Base-by-base conservation (phyloP, 2,329 filamentous ascomycete species). In the Apiospora pterosperma region DNA sequence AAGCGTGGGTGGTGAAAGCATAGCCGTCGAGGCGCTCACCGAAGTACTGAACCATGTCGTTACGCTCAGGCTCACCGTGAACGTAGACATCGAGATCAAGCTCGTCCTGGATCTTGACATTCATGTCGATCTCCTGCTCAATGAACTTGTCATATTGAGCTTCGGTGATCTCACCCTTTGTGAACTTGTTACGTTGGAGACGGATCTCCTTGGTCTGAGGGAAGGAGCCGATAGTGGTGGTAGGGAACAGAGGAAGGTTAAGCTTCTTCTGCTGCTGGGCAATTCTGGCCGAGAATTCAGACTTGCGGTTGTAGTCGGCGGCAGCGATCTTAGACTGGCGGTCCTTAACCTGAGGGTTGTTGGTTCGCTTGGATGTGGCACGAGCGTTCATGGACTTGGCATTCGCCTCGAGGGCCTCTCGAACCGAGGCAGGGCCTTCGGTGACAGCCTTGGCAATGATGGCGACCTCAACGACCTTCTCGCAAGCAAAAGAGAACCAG, bases 1-100 rank as follows among this genome's bases (percentile, higher is more conserved):
- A 99, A 73, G 92, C 96, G 84, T 97, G 92, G 80, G 95, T 98
- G 79, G 96, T 99, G 89, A 99, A 99, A 79, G 93, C 91, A 81
- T 98, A 99, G 76, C 96, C 96, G 76, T 96, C 89, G 69, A 99
- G 88, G 76, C 93, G 92, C 89, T 99, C 96, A 82, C 96, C 96
- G 75, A 99, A 99, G 90, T 97, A 99, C 84, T 99, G 96, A 63
- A 99, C 96, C 96, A 99, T 99, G 90, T 99, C 96, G 85, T 99
- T 99, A 81, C 96, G 93, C 89, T 99, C 96, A 67, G 96, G 96
- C 88, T 99, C 96, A 79, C 96, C 96, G 86, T 99, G 96, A 70
- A 99, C 96, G 78, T 92, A 92, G 80, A 99, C 96, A 74, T 99
- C 96, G 63, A 99, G 90, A 80, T 89, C 93, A 76, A 99, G 94